Conservation (phyloP, 495 filamentous ascomycete genomes). For the Schizothecium vesticola region DNA sequence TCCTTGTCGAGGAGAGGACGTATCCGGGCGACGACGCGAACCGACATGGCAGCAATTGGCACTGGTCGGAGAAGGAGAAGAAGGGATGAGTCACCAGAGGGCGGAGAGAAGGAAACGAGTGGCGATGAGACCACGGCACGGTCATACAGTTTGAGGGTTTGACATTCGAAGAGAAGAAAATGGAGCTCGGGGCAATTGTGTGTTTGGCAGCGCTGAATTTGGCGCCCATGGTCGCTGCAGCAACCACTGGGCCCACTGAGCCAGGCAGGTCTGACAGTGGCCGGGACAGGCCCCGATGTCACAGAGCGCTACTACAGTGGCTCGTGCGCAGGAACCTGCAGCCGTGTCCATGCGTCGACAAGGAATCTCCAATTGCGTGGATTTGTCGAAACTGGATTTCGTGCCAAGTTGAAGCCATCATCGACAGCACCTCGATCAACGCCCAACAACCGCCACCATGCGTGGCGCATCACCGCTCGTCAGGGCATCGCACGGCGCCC, state of each 20-base stretch:
- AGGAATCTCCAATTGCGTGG: not conserved
- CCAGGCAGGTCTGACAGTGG: not conserved
- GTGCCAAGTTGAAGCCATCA: not conserved
- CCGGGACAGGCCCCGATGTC: not conserved
- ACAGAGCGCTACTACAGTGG: not conserved
- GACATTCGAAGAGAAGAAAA: not conserved
- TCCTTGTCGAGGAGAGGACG: conserved; percentile 82
- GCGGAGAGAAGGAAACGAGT: conserved; percentile 3
- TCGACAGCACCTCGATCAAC: conserved; percentile 1
- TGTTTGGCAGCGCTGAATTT: conserved; percentile 2
- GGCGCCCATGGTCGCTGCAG: not conserved
- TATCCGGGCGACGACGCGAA: conserved; percentile 84
- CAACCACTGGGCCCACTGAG: conserved; percentile 1
- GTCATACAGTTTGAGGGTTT: not conserved
- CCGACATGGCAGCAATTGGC: conserved; percentile 47
- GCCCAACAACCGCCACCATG: conserved; percentile 21
- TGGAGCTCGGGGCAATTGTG: not conserved
- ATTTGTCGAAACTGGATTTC: not conserved
- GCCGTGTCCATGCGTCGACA: not conserved
- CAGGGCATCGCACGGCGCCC: conserved; percentile 16
- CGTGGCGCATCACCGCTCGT: conserved; percentile 24
- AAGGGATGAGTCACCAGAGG: not conserved
- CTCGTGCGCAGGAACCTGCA: conserved; percentile 1
- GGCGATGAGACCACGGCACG: conserved; percentile 5
- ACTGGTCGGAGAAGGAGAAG: not conserved